Percentiles rank a stretch among this genome's conserved stretches.
These are phyloP conservation scores for Coffea eugenioides DNA, from an alignment of 257 asterid genomes.

Conservation along the genomic window DNA sequence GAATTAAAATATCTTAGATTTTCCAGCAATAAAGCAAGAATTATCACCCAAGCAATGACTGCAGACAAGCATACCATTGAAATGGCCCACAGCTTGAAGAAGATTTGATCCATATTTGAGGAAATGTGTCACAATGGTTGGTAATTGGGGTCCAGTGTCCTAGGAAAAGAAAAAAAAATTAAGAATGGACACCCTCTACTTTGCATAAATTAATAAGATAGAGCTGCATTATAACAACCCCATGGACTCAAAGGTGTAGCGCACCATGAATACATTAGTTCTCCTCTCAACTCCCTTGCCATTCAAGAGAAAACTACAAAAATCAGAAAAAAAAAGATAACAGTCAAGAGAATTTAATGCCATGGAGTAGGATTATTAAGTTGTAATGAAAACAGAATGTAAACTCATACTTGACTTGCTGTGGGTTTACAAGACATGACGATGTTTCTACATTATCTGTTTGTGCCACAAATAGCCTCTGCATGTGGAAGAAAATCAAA, in stretches of 20 bases:
- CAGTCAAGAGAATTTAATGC: background rate
- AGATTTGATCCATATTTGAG: constrained; percentile 85
- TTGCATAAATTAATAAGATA: background rate
- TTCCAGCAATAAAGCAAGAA: background rate
- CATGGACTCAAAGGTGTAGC: constrained; percentile 24
- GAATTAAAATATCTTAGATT: background rate
- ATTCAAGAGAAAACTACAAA: constrained; percentile 83
- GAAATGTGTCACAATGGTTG: constrained; percentile 55
- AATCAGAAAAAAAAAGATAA: constrained; percentile 19
- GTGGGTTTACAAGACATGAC: constrained; percentile 76
- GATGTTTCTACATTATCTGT: constrained; percentile 67
- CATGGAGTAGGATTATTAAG: background rate
- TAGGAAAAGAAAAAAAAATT: constrained; percentile 29
- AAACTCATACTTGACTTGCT: constrained; percentile 64
- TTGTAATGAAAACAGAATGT: background rate
- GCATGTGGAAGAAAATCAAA: constrained; percentile 32
- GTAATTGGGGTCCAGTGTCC: constrained; percentile 88
- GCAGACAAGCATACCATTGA: constrained; percentile 53
- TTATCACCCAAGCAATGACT: constrained; percentile 12
- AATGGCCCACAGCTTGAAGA: constrained; percentile 90
- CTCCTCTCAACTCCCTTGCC: constrained; percentile 80
- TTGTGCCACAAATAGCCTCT: constrained; percentile 78
- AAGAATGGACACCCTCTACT: background rate
- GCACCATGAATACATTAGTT: constrained; percentile 53
- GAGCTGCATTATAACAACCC: background rate